Conservation (phyloP, 2,329 filamentous ascomycete species). For the Fusarium cyanostomum region DNA sequence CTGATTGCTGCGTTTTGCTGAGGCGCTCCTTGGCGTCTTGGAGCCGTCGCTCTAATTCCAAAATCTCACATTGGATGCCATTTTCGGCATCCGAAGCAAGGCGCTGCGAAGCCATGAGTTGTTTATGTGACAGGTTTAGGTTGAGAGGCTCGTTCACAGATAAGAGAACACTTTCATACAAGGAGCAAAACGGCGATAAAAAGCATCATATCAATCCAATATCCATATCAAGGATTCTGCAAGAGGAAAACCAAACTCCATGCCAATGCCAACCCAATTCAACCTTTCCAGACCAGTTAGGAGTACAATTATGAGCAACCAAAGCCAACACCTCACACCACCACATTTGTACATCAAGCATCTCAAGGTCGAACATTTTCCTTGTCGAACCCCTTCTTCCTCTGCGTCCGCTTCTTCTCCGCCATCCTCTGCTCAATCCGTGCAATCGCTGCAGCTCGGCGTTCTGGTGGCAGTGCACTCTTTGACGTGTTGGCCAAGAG, state of each 20-base stretch:
- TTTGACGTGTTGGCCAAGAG: slow-evolving; percentile 53
- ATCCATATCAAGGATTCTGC: slow-evolving; percentile 20
- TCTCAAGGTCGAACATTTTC: slow-evolving; percentile 59
- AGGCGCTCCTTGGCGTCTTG: slow-evolving; percentile 57
- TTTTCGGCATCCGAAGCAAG: slow-evolving; percentile 34
- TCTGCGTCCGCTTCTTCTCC: slow-evolving; percentile 56
- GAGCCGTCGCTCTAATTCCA: slow-evolving; percentile 64
- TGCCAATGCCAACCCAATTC: slow-evolving; percentile 33
- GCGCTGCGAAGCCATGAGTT: slow-evolving; percentile 41
- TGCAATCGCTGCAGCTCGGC: slow-evolving; percentile 64
- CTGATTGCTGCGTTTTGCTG: slow-evolving; percentile 39
- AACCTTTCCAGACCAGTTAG: slow-evolving; percentile 1
- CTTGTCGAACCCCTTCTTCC: slow-evolving; percentile 54
- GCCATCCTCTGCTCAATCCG: slow-evolving; percentile 63
- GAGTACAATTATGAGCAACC: slow-evolving; percentile 21
- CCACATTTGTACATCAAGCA: slow-evolving; percentile 15
- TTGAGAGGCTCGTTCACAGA: slow-evolving; percentile 27
- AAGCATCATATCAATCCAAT: slow-evolving; percentile 36
- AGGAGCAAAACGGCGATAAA: slow-evolving; percentile 30
- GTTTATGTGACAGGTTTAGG: slow-evolving; percentile 13
- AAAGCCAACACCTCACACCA: slow-evolving; percentile 34
- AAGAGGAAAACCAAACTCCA: slow-evolving; percentile 35
- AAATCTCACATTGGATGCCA: slow-evolving; percentile 64
- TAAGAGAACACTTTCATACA: slow-evolving; percentile 29
- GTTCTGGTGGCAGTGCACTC: slow-evolving; percentile 58